Conservation (phyloP, 1,284 basidiomycete genomes). For the Heterobasidion parviporum region DNA sequence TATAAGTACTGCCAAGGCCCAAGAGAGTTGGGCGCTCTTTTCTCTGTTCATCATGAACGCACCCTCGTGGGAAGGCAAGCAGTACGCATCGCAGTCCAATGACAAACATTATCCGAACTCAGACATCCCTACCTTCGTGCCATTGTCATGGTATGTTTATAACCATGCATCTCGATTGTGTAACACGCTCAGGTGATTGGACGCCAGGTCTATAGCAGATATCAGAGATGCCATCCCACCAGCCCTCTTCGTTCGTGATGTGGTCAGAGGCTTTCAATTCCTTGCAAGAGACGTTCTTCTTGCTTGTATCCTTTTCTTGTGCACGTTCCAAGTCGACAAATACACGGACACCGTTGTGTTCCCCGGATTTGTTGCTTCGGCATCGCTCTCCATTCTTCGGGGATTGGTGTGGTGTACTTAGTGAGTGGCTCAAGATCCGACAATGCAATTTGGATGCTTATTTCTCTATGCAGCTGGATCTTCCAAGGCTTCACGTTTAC, state of each 20-base stretch:
- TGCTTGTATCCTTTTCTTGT: background rate
- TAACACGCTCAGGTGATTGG: background rate
- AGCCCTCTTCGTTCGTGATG: background rate
- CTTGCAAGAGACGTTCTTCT: background rate
- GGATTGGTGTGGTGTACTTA: background rate
- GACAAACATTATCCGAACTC: too few species aligned
- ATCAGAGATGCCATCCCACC: background rate
- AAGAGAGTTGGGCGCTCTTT: too few species aligned
- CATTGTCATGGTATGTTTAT: background rate
- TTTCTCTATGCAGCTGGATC: background rate
- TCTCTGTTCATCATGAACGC: too few species aligned
- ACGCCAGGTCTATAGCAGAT: background rate
- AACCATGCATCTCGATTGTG: background rate
- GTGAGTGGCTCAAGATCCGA: background rate
- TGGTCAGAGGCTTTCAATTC: background rate
- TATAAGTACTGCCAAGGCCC: too few species aligned
- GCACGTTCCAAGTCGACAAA: background rate
- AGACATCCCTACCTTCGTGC: background rate
- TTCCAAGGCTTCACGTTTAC: conserved; percentile 40
- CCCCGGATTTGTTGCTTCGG: background rate
- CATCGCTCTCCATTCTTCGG: background rate
- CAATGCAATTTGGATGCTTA: background rate
- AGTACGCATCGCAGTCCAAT: too few species aligned
- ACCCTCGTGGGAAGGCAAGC: too few species aligned
- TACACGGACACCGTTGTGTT: background rate